Base-by-base conservation (phyloP, 345 rosid genomes). In the Eucalyptus curtisii region DNA sequence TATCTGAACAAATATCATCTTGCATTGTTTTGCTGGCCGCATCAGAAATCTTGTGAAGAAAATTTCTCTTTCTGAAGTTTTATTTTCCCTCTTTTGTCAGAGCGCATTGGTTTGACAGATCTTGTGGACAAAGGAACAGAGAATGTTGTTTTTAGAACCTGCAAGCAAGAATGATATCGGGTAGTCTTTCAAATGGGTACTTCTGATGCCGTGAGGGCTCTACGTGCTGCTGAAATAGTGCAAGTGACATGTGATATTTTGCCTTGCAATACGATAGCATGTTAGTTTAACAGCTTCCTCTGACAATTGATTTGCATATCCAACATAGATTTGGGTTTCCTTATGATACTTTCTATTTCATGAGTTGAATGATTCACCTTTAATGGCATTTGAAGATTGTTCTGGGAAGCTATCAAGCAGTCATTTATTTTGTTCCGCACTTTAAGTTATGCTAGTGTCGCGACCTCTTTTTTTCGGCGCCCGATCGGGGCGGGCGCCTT, bases 121-220 rank as follows among this genome's bases (percentile, higher is more conserved):
- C 94, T 97, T 92, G 96, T 96, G 90, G 99, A 97, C 94, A 95
- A 93, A 91, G 98, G 98, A 89, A 94, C 99, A 6, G 92, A 92
- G 9, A 95, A 90, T 91, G 93, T 97, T 82, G 97, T 96, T 86
- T 97, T 97, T 88, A 93, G 99, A 90, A 96, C 99, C 87, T 97
- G 97, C 92, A 85, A 89, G 66, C 91, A 90, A 90, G 99, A 97
- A 90, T 91, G 90, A 86, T 89, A 91, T 30, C 95, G 85, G 37
- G 95, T 96, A 49, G 98, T 96, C 57, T 95, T 96, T 90, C 99
- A 96, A 88, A 93, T 97, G 93, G 99, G 99, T 76, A 97, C 99
- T 88, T 95, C 99, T 90, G 97, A 97, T 95, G 98, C 99, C 85
- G 94, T 92, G 86, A 97, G 99, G 92, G 99, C 98, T 86, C 88